Percentiles rank a stretch among this genome's conserved stretches.
These are phyloP conservation scores for Phlyctochytrium arcticum DNA, from an alignment of 192 early-diverging fungal species.

Conservation along the genomic window DNA sequence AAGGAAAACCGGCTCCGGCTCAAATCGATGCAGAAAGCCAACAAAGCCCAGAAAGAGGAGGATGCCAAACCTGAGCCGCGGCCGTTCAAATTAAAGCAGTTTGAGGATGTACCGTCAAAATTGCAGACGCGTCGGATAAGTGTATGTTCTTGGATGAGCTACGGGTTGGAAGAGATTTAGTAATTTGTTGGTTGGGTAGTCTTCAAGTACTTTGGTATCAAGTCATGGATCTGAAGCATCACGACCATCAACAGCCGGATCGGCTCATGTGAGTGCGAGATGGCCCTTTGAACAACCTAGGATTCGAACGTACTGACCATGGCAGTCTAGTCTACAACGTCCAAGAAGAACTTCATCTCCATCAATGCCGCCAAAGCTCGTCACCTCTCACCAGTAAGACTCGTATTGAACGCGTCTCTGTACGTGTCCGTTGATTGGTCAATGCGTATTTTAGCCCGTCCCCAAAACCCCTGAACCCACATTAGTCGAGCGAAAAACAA, in stretches of 20 bases:
- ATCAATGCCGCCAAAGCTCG: slow-evolving; percentile 38
- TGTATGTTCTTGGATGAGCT: slow-evolving; percentile 3
- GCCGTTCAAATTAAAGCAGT: slow-evolving; percentile 49
- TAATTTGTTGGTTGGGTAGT: background rate
- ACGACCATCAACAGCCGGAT: slow-evolving; percentile 32
- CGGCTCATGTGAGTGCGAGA: too few relatives aligned
- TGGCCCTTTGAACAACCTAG: too few relatives aligned
- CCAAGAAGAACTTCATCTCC: slow-evolving; percentile 43
- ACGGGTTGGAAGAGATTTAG: background rate
- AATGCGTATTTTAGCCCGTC: too few relatives aligned
- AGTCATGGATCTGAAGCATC: slow-evolving; percentile 12
- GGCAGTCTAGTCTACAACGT: background rate
- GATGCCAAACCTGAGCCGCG: slow-evolving; percentile 27
- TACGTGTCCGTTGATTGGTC: too few relatives aligned
- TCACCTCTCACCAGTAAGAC: slow-evolving; percentile 11
- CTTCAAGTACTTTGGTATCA: background rate
- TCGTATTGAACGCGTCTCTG: too few relatives aligned
- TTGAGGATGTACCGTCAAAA: slow-evolving; percentile 42
- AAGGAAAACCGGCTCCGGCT: slow-evolving; percentile 40
- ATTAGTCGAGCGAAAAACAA: slow-evolving; percentile 17
- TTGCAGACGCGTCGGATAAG: slow-evolving; percentile 25
- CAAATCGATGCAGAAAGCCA: slow-evolving; percentile 31
- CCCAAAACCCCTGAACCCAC: slow-evolving; percentile 18
- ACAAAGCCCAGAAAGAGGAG: slow-evolving; percentile 29
- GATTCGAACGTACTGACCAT: too few relatives aligned